Percentiles rank a stretch among this genome's conserved stretches.
Conservation (phyloP, 1,139 yeast species). For the Zygosaccharomyces sapae region DNA sequence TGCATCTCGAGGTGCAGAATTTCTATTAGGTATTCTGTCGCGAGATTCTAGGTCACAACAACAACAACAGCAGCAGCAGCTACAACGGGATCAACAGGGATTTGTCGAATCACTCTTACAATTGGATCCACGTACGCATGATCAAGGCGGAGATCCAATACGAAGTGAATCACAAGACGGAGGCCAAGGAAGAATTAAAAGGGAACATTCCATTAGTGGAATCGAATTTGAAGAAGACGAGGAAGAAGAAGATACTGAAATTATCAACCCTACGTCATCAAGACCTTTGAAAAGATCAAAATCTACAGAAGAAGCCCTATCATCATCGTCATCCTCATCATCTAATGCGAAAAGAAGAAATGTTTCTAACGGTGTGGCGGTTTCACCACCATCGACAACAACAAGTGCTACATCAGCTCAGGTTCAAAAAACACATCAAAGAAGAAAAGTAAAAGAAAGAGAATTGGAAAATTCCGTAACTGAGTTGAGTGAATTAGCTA, state of each 20-base stretch:
- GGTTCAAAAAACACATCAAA: conserved; percentile 51
- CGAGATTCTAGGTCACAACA: conserved; percentile 1
- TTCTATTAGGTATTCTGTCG: conserved; percentile 13
- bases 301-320: neutral
- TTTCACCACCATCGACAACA: neutral
- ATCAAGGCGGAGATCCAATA: neutral
- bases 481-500: conserved; percentile 59
- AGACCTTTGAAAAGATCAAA: neutral
- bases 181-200: neutral
- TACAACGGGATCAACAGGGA: neutral
- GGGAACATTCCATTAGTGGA: neutral
- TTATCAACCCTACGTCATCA: too few species aligned
- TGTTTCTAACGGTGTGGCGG: neutral
- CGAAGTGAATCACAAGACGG: neutral
- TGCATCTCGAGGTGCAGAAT: conserved; percentile 11
- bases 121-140: neutral
- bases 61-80: neutral
- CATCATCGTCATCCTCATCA: neutral
- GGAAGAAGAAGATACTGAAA: neutral
- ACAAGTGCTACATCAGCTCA: conserved; percentile 32
- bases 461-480: conserved; percentile 70
- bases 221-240: neutral
- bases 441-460: conserved; percentile 78
- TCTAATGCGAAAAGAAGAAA: neutral
- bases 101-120: conserved; percentile 1